Evolutionary conservation across 2,329 filamentous ascomycete species (phyloP), one percentile per base, ranked within the genome.

Genomic region (Fusarium nurragi): DNA sequence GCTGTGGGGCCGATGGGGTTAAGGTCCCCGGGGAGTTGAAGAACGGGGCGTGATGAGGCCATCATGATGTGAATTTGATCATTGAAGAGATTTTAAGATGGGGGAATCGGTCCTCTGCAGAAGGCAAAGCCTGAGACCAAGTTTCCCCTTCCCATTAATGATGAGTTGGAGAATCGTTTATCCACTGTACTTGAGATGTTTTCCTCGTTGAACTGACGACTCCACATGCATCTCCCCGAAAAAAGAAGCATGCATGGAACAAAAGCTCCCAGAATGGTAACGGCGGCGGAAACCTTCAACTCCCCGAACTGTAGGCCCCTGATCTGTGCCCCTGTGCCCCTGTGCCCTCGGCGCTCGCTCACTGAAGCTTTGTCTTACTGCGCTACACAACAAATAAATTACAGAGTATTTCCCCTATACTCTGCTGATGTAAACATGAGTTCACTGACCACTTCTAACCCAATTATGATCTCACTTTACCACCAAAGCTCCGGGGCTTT

Each of bases 21-120:
- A 18, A 28, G 9, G 32, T 34, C 16, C 8, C 54, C 63, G 59
- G 64, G 64, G 64, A 67, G 64, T 67, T 67, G 43, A 5, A n/a
- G 25, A 5, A 51, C 46, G 52, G 58, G 22, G 25, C 41, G 38
- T 46, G 37, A 66, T 60, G 57, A 66, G 63, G 48, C 48, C 50
- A 64, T 49, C 28, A 22, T 51, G 45, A 64, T 60, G 38, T 60
- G 41, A 39, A 39, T 51, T 45, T 30, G 21, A 30, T 19, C n/a
- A 53, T 37, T 34, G 32, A 16, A 61, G 26, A 43, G 37, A 36
- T 40, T 37, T n/a, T 22, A 36, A 10, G 18, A 21, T 12, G 11
- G 21, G 16, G 13, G 12, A 19, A 4, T 21, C 23, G 14, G 26
- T 30, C 12, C 5, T 26, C 1, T 3, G 4, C 3, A 25, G 4